A percentile compares a stretch with the other conserved stretches of the same genome.
Conservation (phyloP, 2,329 filamentous ascomycete species). For the Tolypocladium pustulatum region DNA sequence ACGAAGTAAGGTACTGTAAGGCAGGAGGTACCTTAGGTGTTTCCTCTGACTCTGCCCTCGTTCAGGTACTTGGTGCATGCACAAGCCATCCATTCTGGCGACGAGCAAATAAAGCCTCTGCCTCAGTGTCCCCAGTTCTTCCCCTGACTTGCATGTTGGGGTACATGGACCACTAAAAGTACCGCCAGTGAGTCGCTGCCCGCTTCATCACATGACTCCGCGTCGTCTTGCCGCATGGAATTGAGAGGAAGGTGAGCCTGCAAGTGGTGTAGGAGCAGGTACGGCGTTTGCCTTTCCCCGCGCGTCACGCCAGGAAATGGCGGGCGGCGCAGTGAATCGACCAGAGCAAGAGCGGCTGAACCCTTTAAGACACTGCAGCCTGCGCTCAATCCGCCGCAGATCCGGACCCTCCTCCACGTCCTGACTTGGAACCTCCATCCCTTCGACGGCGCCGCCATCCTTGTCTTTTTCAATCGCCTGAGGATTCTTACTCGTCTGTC, state of each 20-base stretch:
- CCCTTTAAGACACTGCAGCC: background rate
- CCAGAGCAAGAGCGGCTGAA: background rate
- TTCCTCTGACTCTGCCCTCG: too few relatives aligned
- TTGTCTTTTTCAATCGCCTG: background rate
- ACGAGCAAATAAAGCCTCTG: too few relatives aligned
- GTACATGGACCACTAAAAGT: background rate
- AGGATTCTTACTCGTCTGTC: background rate
- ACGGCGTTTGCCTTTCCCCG: background rate
- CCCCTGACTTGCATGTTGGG: background rate
- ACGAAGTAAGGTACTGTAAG: too few relatives aligned
- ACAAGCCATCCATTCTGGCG: too few relatives aligned
- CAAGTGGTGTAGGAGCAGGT: background rate
- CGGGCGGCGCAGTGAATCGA: background rate
- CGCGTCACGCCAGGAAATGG: background rate
- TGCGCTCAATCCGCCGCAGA: background rate
- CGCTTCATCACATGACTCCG: conserved; percentile 1
- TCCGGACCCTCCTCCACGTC: background rate
- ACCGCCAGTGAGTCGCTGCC: background rate
- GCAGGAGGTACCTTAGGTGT: too few relatives aligned
- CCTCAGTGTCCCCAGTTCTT: too few relatives aligned
- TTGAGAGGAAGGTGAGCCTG: background rate
- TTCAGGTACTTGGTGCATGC: too few relatives aligned
- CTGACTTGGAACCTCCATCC: background rate
- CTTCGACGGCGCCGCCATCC: background rate
- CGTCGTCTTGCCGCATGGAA: background rate